Base-by-base conservation (phyloP, 2,329 filamentous ascomycete genomes). In the Pyricularia sp. region DNA sequence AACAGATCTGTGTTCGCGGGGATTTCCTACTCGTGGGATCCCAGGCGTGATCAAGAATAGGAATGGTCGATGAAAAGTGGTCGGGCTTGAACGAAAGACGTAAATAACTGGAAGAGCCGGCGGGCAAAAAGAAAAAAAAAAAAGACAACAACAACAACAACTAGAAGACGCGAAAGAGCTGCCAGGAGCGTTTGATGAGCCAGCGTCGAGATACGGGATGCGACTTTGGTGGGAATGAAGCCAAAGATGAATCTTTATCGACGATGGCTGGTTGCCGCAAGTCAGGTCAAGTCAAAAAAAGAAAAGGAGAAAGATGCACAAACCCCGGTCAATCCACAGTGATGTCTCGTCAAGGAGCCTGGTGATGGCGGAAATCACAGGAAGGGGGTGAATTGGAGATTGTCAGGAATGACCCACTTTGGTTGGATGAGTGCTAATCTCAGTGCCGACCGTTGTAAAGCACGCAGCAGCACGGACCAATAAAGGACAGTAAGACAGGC, bases 71-170 rank as follows among this genome's bases (percentile, higher is more conserved):
- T 49, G 19, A 49, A 49, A 40, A 28, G 19, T 13, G 7, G 61
- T 62, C 35, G 61, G 61, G 22, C 33, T 53, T 62, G 6, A 49
- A 49, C 33, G 33, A 62, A 28, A 31, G 61, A 62, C 61, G 61
- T 62, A 62, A 62, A 62, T 35, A 62, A 44, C 13, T 35, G 12
- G n/a, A 44, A 62, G 9, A 49, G 33, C n/a, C 19, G 35, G 26
- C 35, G 61, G 35, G 44, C 16, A 24, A 35, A 53, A 62, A 28
- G 35, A 62, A 28, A 35, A 30, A 26, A 44, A 62, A 44, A 62
- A 28, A 24, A 44, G 53, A 62, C 2, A 44, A 62, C n/a, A 24
- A 44, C 53, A 4, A 24, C 33, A 31, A 31, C 30, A 31, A 33
- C 9, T 9, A 62, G 35, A n/a, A 57, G n/a, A 28, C 40, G 53